Base-by-base conservation (phyloP, 2,329 filamentous ascomycete species). In the Talaromyces piceae region DNA sequence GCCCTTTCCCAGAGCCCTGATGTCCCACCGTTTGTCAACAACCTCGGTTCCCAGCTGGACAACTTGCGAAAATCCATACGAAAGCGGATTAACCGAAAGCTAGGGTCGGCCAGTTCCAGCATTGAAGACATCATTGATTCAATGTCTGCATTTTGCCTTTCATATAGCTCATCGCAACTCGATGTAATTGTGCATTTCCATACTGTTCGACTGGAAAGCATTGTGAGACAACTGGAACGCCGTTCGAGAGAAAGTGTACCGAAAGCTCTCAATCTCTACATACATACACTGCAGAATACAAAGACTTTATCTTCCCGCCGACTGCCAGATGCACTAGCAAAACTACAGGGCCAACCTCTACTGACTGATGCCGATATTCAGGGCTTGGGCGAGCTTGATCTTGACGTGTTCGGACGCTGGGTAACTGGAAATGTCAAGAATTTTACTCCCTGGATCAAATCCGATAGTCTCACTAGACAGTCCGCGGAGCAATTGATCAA, bases 391-490 rank as follows among this genome's bases (percentile, higher is more conserved):
- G 85, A 84, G 13, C 71, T 95, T 11, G 81, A 87, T 30, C 72
- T 96, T 23, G 89, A 95, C 62, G 71, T 93, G 8, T 83, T 88
- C 61, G 82, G 84, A 56, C 78, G 78, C 18, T 95, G 90, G 87
- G 87, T 93, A 56, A 79, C 86, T 16, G 83, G 90, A 6, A 88
- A 94, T 54, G 87, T 95, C 39, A 81, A 81, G 44, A 86, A 86
- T 57, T 96, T 94, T 63, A 91, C 84, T 1, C 91, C 91, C 0
- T 95, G 89, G 72, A 87, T 94, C 30, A 83, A 87, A 26, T 84
- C 94, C 59, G 88, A 91, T 57, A 87, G 93, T 57, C 67, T 88
- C 4, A 79, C 83, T 22, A 80, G 78, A 18, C 69, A 73, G 22
- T 77, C 82, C 54, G 80, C 81, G 1, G 76, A 77, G 39, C 77